A percentile compares a stretch with the other conserved stretches of the same genome.
Conservation (phyloP, 1,284 basidiomycete species). For the Filobasidium uniguttulatum region DNA sequence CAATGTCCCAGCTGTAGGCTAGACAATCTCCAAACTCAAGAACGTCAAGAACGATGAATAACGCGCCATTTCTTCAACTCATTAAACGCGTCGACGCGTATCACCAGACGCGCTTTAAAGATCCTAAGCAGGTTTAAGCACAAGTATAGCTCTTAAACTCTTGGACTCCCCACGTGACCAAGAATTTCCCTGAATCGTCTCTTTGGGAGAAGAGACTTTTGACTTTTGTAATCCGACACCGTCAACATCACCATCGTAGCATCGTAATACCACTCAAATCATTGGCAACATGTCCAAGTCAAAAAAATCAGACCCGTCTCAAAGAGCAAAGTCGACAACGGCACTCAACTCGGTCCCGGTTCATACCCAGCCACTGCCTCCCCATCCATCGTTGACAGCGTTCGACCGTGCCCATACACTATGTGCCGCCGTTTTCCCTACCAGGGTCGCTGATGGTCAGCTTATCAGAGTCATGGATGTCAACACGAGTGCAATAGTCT, state of each 20-base stretch:
- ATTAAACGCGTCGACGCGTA: no score
- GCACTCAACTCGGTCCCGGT: conserved; percentile 19
- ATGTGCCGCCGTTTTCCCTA: conserved; percentile 30
- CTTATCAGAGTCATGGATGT: conserved; percentile 36
- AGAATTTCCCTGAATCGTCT: no score
- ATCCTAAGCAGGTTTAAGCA: no score
- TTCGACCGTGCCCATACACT: conserved; percentile 32
- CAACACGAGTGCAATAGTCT: conserved; percentile 25
- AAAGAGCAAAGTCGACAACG: conserved; percentile 13
- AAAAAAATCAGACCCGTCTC: conserved; percentile 1
- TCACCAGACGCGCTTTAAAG: no score
- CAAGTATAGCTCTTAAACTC: no score
- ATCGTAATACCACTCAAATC: neutral
- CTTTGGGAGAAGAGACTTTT: no score
- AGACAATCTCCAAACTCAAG: no score
- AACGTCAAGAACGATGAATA: no score
- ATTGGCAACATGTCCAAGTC: neutral
- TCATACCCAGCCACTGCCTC: conserved; percentile 20
- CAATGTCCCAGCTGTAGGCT: no score
- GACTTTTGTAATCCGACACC: no score
- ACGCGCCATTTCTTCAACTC: no score
- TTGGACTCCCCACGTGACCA: no score
- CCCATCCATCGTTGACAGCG: conserved; percentile 25
- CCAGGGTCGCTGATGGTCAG: conserved; percentile 31
- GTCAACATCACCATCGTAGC: neutral